phyloP scores from a whole-genome alignment of 2,329 filamentous ascomycete species.

The Fonsecaea pedrosoi region DNA sequence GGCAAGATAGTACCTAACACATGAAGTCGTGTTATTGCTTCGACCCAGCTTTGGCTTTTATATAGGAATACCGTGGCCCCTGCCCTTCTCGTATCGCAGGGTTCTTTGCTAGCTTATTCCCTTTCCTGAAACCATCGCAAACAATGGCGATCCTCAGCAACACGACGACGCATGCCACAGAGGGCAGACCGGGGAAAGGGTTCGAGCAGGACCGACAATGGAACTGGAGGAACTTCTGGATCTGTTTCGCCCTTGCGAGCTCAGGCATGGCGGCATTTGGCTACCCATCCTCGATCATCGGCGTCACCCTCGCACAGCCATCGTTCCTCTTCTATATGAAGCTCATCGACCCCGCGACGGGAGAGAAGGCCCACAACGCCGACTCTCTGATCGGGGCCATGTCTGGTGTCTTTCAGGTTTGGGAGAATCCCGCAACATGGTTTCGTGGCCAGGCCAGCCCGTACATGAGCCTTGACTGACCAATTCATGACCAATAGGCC shows the following conservation, averaged over 20 bases:
- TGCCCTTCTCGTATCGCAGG: background rate
- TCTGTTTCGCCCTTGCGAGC: constrained; percentile 3
- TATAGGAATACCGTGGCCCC: background rate
- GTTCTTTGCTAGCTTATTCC: background rate
- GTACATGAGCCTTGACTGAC: no score
- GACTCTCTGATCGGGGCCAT: constrained; percentile 13
- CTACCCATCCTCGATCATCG: constrained; percentile 29
- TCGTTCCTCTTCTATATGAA: constrained; percentile 48
- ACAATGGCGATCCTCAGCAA: background rate
- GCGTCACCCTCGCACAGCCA: constrained; percentile 45
- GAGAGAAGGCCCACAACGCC: background rate
- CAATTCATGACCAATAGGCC: background rate
- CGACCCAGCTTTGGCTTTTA: background rate
- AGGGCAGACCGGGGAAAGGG: background rate
- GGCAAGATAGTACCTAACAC: no score
- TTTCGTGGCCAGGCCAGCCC: no score
- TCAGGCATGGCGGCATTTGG: background rate
- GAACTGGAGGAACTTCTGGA: constrained; percentile 3
- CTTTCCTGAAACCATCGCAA: no score
- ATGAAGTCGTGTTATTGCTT: background rate
- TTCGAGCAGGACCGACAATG: constrained; percentile 2
- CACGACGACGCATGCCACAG: background rate
- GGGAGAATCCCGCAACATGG: background rate
- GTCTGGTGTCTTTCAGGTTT: constrained; percentile 8
- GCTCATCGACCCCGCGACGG: background rate